Evolutionary conservation across 208 protist genomes (phyloP), one percentile per base, ranked within the genome.

Genomic region (Trichomonas vaginalis): DNA sequence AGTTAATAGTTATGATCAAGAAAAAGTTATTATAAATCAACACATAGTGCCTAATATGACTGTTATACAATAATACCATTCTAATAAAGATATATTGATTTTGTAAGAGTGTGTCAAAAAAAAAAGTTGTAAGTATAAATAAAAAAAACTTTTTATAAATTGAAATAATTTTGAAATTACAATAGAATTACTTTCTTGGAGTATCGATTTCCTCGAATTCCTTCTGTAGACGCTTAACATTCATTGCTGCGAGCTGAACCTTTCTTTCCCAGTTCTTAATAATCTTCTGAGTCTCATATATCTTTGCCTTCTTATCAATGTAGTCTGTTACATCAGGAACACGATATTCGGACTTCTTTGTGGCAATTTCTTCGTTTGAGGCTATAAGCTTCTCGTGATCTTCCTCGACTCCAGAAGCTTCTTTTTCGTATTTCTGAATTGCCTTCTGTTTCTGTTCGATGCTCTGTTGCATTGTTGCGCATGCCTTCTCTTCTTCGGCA

Each of bases 391-490:
- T 92, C 17, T 51, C n/a, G n/a, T 92, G 86, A 47, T 92, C 86
- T 39, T 92, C 86, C 51, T 92, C 86, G 37, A 92, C 86, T 2
- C 27, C 14, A 48, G 42, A 42, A 12, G 86, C 86, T 51, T 92
- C 86, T 15, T 40, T 48, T 51, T 42, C 86, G 15, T 92, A 92
- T 51, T 92, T 92, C 32, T 51, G 45, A 10, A 92, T 92, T 48
- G 86, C 86, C 15, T 92, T 92, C 45, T 92, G 86, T 45, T 92
- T 92, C 32, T 92, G 86, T 15, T 92, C 86, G 37, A 92, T 92
- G 17, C 86, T 40, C 37, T 35, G 37, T 32, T 48, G 40, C 86
- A 92, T 92, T n/a, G 46, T 92, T 51, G 12, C 45, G n/a, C 86
- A 92, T 35, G 15, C 14, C 32, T 92, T 92, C 17, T 92, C 86